A percentile compares a stretch with the other conserved stretches of the same genome.
These are phyloP conservation scores for Tremella yokohamensis DNA, from an alignment of 768 basidiomycete species.

Conservation along the genomic window DNA sequence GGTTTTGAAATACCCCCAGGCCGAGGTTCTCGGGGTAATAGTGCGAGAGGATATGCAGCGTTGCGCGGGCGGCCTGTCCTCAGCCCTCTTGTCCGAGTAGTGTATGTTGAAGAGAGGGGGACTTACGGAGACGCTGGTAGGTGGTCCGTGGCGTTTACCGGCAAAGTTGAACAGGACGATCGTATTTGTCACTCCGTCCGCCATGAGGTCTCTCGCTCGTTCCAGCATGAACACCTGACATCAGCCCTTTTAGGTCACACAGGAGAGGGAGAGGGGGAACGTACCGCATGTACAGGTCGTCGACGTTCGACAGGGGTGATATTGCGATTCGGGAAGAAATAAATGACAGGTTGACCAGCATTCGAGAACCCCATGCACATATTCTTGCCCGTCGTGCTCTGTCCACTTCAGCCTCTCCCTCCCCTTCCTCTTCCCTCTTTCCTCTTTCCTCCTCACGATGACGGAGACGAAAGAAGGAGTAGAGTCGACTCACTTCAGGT, in stretches of 20 bases:
- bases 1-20: slow-evolving; percentile 28
- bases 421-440: not conserved
- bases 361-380: slow-evolving; percentile 34
- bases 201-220: slow-evolving; percentile 44
- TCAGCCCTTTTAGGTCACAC: not conserved
- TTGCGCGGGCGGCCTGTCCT: slow-evolving; percentile 34
- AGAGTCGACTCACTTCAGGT: slow-evolving; percentile 29
- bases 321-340: slow-evolving; percentile 44
- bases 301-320: slow-evolving; percentile 28
- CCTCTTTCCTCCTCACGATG: not conserved
- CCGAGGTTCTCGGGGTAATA: slow-evolving; percentile 47
- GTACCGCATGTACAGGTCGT: slow-evolving; percentile 31
- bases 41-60: slow-evolving; percentile 30
- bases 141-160: slow-evolving; percentile 41
- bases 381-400: slow-evolving; percentile 44
- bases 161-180: slow-evolving; percentile 43
- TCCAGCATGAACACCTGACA: slow-evolving; percentile 45
- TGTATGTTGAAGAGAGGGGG: not conserved
- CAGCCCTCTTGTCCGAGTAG: not conserved
- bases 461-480: not conserved
- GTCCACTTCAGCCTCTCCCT: not conserved
- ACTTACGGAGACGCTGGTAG: slow-evolving; percentile 35
- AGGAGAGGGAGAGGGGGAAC: slow-evolving; percentile 5
- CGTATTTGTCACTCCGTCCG: slow-evolving; percentile 37
- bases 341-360: slow-evolving; percentile 39